Percentiles rank a stretch among this genome's conserved stretches.
Evolutionary conservation across 805 yeast genomes (phyloP).

Genomic region (Komagataella pastoris): DNA sequence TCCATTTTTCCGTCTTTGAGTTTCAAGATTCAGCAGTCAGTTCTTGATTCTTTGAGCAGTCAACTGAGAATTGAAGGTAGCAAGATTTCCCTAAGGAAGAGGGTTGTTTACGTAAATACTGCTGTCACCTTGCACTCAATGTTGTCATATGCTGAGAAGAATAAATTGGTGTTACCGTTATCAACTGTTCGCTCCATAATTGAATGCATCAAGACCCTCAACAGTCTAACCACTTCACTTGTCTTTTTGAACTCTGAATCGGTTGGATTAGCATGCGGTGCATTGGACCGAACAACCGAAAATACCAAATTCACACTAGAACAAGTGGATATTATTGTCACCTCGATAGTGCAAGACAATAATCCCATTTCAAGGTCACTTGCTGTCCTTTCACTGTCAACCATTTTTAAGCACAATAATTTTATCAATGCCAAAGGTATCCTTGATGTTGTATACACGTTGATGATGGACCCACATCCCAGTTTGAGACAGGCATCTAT

Average conservation of each 20-base stretch:
- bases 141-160: conserved; percentile 16
- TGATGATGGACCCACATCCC: conserved; percentile 76
- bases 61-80: conserved; percentile 25
- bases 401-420: conserved; percentile 12
- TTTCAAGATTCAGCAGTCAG: conserved; percentile 70
- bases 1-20: conserved; percentile 58
- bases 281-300: conserved; percentile 9
- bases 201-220: background rate
- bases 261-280: conserved; percentile 16
- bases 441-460: conserved; percentile 41
- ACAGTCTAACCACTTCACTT: background rate
- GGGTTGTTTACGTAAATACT: conserved; percentile 47
- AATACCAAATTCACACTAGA: conserved; percentile 14
- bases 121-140: conserved; percentile 51
- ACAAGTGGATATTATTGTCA: conserved; percentile 41
- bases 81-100: conserved; percentile 3
- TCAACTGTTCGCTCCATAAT: background rate
- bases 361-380: conserved; percentile 57
- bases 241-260: conserved; percentile 16
- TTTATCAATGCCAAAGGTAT: conserved; percentile 28
- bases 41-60: conserved; percentile 68
- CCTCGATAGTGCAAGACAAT: conserved; percentile 48
- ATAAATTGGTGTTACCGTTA: conserved; percentile 5
- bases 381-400: conserved; percentile 28
- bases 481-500: conserved; percentile 65